Evolutionary conservation across 2,329 filamentous ascomycete species (phyloP), one percentile per base, ranked within the genome.

Genomic region (Neopestalotiopsis sp.): DNA sequence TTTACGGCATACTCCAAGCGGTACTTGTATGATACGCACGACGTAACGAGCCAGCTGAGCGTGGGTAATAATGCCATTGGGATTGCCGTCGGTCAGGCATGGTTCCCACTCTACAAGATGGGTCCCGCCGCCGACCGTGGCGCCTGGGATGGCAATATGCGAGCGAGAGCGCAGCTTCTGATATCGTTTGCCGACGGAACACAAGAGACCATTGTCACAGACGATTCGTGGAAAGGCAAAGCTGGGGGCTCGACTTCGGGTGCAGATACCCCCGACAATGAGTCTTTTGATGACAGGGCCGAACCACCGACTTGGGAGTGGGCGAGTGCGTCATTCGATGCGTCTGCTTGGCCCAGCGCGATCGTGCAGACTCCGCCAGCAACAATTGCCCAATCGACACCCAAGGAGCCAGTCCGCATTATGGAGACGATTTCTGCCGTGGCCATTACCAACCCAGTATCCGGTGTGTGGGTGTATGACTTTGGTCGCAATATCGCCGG

Each of bases 21-120:
- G 0, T 81, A 85, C n/a, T 78, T 81, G 1, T 90, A 89, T 69
- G 82, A 89, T 67, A 85, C 83, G 0, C 86, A 85, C 67, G 85
- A 89, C 69, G 83, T 89, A 1, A 82, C 81, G 0, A 69, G 77
- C 0, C 76, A 84, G 0, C 68, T 88, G 1, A 75, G 73, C 2
- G 60, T 71, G 0, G 78, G 78, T 24, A 59, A 69, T 3, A 87
- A 87, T 71, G 76, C 77, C 0, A 76, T 88, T 58, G 81, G 78
- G 0, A 80, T 84, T 1, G 81, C 84, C n/a, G 82, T 88, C 4
- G 84, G 80, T 3, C 85, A 87, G 72, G 86, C 86, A 0, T 88
- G 86, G 86, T 88, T 81, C 61, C 73, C 79, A 12, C 17, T 52
- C 14, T 52, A 24, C n/a, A n/a, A 52, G 17, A 9, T n/a, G 9